A percentile compares a stretch with the other conserved stretches of the same genome.
Conservation (phyloP, 345 rosid genomes). For the Punica granatum region DNA sequence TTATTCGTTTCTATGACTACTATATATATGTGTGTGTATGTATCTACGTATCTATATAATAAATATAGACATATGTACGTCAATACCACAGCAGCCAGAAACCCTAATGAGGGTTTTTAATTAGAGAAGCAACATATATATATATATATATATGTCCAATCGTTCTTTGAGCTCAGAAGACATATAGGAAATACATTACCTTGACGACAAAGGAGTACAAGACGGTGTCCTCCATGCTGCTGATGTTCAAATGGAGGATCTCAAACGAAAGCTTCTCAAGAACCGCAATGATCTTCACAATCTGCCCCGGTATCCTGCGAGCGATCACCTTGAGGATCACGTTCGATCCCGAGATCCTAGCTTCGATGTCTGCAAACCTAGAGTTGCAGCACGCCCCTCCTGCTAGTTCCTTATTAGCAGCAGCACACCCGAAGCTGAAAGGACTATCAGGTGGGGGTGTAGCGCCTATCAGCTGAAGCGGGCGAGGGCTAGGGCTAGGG, state of each 20-base stretch:
- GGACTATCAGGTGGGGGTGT: conserved; percentile 13
- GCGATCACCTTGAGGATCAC: conserved; percentile 61
- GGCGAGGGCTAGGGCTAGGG: conserved; percentile 37
- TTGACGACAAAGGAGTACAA: conserved; percentile 73
- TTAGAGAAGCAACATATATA: background rate
- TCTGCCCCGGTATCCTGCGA: conserved; percentile 50
- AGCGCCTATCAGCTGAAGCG: conserved; percentile 19
- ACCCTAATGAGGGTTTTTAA: background rate
- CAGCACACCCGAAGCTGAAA: conserved; percentile 14
- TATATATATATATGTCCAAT: no score
- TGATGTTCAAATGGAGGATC: conserved; percentile 76
- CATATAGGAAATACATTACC: conserved; percentile 32
- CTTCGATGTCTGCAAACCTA: conserved; percentile 81
- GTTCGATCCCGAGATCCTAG: conserved; percentile 78
- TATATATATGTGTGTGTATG: no score
- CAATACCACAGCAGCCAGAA: background rate
- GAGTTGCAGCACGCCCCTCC: conserved; percentile 74
- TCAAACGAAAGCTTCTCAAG: conserved; percentile 74
- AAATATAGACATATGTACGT: no score
- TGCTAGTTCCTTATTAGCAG: conserved; percentile 23
- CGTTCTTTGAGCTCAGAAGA: no score
- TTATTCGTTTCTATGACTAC: no score
- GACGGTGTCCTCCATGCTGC: conserved; percentile 90
- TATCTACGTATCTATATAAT: no score
- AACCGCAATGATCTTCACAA: conserved; percentile 55